These are phyloP conservation scores for Phytophthora syringae DNA, from an alignment of 352 stramenopile genomes.

Conservation along the genomic window DNA sequence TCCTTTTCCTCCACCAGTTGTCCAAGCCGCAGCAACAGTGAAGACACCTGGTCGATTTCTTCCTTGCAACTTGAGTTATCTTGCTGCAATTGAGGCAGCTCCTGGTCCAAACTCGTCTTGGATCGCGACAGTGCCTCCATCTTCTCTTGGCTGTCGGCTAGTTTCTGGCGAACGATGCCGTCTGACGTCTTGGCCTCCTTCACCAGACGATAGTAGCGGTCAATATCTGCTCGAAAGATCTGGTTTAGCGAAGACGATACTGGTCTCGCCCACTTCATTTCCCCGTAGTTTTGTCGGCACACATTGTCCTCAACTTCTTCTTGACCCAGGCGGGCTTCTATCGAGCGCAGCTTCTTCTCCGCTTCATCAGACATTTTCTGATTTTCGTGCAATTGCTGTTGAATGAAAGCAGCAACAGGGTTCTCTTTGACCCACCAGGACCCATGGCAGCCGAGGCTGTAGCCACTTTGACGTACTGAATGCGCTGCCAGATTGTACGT, in stretches of 20 bases:
- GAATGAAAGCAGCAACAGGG: slow-evolving; percentile 44
- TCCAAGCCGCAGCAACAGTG: slow-evolving; percentile 58
- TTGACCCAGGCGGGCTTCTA: slow-evolving; percentile 58
- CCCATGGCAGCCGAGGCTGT: slow-evolving; percentile 27
- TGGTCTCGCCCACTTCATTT: slow-evolving; percentile 57
- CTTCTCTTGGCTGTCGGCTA: slow-evolving; percentile 40
- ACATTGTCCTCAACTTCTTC: slow-evolving; percentile 78
- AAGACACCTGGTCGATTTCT: slow-evolving; percentile 55
- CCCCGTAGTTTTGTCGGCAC: slow-evolving; percentile 72
- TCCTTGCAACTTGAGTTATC: slow-evolving; percentile 63
- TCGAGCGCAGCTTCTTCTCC: slow-evolving; percentile 60
- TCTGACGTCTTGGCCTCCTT: slow-evolving; percentile 77
- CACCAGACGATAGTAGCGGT: slow-evolving; percentile 78
- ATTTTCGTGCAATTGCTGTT: slow-evolving; percentile 62
- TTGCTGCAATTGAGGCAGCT: slow-evolving; percentile 53
- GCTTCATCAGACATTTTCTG: slow-evolving; percentile 53
- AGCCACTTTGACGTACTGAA: slow-evolving; percentile 53
- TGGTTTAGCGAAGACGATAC: slow-evolving; percentile 61
- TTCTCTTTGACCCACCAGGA: slow-evolving; percentile 35
- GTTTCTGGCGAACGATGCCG: slow-evolving; percentile 60
- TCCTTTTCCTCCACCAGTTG: slow-evolving; percentile 68
- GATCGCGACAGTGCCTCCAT: slow-evolving; percentile 51
- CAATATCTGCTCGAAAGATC: slow-evolving; percentile 67
- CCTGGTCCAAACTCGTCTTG: slow-evolving; percentile 62
- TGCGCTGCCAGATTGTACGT: slow-evolving; percentile 57